These are phyloP conservation scores for Ephemerocybe angulata DNA, from an alignment of 768 basidiomycete species.

Conservation along the genomic window DNA sequence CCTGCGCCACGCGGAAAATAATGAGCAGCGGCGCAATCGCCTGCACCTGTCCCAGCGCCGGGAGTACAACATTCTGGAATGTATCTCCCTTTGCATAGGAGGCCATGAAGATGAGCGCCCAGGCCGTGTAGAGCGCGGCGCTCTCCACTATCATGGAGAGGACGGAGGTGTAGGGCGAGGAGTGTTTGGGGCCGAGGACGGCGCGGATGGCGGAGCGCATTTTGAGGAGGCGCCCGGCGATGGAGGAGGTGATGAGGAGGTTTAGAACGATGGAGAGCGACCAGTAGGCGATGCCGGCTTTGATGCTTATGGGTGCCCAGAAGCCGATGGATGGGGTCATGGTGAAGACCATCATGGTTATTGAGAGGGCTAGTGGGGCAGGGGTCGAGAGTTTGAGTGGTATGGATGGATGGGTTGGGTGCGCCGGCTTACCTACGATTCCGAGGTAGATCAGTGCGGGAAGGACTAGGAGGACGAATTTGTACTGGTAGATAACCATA, in stretches of 20 bases:
- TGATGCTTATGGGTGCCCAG: slow-evolving; percentile 17
- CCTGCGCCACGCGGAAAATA: slow-evolving; percentile 18
- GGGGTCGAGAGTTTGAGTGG: background rate
- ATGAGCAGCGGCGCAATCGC: slow-evolving; percentile 20
- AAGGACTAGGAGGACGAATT: slow-evolving; percentile 1
- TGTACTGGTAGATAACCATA: slow-evolving; percentile 10
- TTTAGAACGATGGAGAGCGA: slow-evolving; percentile 34
- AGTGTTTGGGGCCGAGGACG: slow-evolving; percentile 21
- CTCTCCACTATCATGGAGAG: slow-evolving; percentile 35
- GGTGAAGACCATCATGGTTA: slow-evolving; percentile 9
- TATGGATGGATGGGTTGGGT: background rate
- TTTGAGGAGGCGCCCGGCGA: slow-evolving; percentile 32
- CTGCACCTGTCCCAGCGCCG: slow-evolving; percentile 18
- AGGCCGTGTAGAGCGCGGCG: slow-evolving; percentile 32
- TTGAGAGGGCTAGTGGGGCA: slow-evolving; percentile 5
- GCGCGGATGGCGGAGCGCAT: slow-evolving; percentile 19
- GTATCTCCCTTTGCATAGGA: slow-evolving; percentile 27
- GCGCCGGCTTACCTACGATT: slow-evolving; percentile 10
- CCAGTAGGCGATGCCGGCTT: slow-evolving; percentile 35
- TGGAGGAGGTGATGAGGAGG: slow-evolving; percentile 33
- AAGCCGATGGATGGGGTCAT: slow-evolving; percentile 8
- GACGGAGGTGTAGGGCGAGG: slow-evolving; percentile 29
- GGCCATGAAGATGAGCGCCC: slow-evolving; percentile 31
- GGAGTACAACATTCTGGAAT: slow-evolving; percentile 27
- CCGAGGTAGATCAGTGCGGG: slow-evolving; percentile 11